phyloP scores from a whole-genome alignment of 2,329 filamentous ascomycete species.

The Ophiostoma angusticollis region DNA sequence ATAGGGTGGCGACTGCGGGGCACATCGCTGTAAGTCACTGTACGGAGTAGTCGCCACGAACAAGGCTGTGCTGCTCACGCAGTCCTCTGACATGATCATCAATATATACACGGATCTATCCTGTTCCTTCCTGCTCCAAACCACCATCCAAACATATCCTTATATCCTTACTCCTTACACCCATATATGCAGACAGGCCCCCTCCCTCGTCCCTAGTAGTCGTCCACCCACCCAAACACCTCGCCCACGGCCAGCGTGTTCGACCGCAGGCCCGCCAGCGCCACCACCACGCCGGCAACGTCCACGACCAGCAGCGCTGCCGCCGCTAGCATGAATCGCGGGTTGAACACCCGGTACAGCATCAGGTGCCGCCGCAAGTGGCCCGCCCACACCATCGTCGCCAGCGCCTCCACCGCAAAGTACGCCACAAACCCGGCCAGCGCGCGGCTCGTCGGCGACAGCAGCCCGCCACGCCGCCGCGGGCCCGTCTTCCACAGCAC shows the following conservation, averaged over 20 bases:
- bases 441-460: slow-evolving; percentile 58
- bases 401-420: slow-evolving; percentile 69
- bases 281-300: slow-evolving; percentile 55
- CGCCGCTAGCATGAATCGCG: slow-evolving; percentile 76
- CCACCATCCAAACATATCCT: too few relatives aligned
- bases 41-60: too few relatives aligned
- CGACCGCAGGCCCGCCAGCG: slow-evolving; percentile 60
- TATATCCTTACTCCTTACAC: too few relatives aligned
- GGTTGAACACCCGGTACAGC: slow-evolving; percentile 89
- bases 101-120: too few relatives aligned
- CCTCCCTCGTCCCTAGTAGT: slow-evolving; percentile 12
- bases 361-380: slow-evolving; percentile 84
- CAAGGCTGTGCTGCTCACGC: too few relatives aligned
- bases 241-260: slow-evolving; percentile 71
- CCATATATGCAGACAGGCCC: too few relatives aligned
- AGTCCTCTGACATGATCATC: too few relatives aligned
- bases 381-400: slow-evolving; percentile 83
- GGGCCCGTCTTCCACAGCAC: slow-evolving; percentile 83
- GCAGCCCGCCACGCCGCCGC: slow-evolving; percentile 53
- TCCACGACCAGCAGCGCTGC: slow-evolving; percentile 64
- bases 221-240: slow-evolving; percentile 62
- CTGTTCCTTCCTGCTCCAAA: too few relatives aligned
- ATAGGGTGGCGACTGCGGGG: too few relatives aligned
- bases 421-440: slow-evolving; percentile 67
- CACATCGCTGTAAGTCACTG: too few relatives aligned